Evolutionary conservation across 345 rosid species (phyloP), one percentile per base, ranked within the genome.

Genomic region (Eucalyptus coolabah): DNA sequence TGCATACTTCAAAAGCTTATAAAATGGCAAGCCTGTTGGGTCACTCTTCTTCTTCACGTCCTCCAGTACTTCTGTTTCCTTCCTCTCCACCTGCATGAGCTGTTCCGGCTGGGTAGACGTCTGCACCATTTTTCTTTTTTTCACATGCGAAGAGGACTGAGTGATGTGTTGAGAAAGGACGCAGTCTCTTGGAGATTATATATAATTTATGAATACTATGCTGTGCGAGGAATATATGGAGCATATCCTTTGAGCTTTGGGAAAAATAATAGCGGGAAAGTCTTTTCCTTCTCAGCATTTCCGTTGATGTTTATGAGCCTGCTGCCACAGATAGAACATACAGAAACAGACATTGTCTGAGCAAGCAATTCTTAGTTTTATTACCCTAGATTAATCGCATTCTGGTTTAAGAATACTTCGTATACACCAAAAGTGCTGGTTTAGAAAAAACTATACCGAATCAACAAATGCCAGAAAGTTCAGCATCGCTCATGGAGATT

Each of bases 1-100:
- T 42, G 95, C 96, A 82, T 91, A 94, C 85, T 94, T 90, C 88
- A 94, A 91, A 47, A 95, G 95, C 92, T 91, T 92, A 51, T 53
- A 44, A 88, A 95, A 95, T 56, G 93, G 88, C 83, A 95, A 80
- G 65, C n/a, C 87, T 44, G 69, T 85, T 14, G 30, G 44, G 42
- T 18, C 90, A 54, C 19, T 72, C 86, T 12, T 40, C 82, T 69
- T 34, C 88, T 47, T 47, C 88, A 37, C 18, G 9, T 37, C 87
- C 87, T 50, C 53, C 53, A 50, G 53, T 50, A 50, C 53, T 50
- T 50, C 53, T 17, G 45, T 59, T 14, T 59, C 88, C 9, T 88
- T 86, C 21, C 65, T 40, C 4, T 63, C 77, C 3, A 37, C 86
- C 67, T 26, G 65, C 69, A 72, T 32, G 53, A 32, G n/a, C 50